Evolutionary conservation across 2,329 filamentous ascomycete species (phyloP), one percentile per base, ranked within the genome.

Genomic region (Calonectria pseudoturangicola): DNA sequence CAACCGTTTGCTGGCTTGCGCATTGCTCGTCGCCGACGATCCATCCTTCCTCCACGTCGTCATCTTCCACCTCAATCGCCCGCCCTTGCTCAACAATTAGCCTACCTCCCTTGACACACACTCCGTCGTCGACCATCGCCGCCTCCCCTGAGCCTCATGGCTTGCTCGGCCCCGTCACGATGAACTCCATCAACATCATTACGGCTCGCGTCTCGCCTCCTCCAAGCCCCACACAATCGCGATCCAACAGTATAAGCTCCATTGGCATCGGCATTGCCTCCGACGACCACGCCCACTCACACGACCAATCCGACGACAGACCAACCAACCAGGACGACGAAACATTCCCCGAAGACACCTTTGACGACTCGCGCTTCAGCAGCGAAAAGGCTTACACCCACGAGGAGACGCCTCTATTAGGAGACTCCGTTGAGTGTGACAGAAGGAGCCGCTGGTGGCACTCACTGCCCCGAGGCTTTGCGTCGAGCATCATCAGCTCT

Each of bases 111-210:
- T 74, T 68, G 54, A 68, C 30, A 41, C 43, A 41, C 45, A 65
- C 69, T 56, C 65, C 28, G 58, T 62, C 33, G 54, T 12, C 45
- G 47, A 51, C 64, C 36, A 27, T 63, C 66, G 66, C 41, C 56
- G 48, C 30, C 66, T 58, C 54, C 43, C 68, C 72, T 25, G 73
- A 76, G 75, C 78, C 82, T 86, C 85, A 91, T 92, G 91, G 91
- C 89, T 88, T 85, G 84, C 84, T 84, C 81, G 83, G 84, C 80
- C 79, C 82, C 80, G 85, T 85, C 88, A 94, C 90, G 87, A 98
- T 98, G 96, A 98, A 98, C 92, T 98, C 96, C 81, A 89, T 98
- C 88, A 98, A 97, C 87, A 95, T 98, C 84, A 92, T 98, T 84
- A 97, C 95, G 82, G 92, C 94, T 84, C 93, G 94, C 87, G 94